Percentiles rank a stretch among this genome's conserved stretches.
These are phyloP conservation scores for Goniomonas avonlea DNA, from an alignment of 78 protist species.

Conservation along the genomic window DNA sequence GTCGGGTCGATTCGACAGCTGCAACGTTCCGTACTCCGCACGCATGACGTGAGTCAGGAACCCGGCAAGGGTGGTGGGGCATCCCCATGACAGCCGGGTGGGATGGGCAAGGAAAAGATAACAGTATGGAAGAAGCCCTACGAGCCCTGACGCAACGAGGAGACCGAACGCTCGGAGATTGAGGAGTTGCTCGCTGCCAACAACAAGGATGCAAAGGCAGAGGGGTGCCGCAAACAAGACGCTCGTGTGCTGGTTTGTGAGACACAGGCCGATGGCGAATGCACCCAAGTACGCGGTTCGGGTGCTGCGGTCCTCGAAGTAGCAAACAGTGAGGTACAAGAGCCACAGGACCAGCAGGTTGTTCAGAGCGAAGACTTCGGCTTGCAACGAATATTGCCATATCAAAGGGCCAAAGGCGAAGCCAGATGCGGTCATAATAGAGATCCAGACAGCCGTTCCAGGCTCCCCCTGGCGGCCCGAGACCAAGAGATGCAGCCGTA, in stretches of 20 bases:
- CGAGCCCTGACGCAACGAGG: too few relatives aligned
- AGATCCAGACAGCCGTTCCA: too few relatives aligned
- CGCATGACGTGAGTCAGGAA: constrained; percentile 57
- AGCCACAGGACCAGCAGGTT: constrained; percentile 41
- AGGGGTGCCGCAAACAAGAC: constrained; percentile 41
- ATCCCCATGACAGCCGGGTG: constrained; percentile 53
- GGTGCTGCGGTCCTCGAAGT: neutral
- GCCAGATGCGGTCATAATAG: too few relatives aligned
- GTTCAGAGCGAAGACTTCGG: constrained; percentile 64
- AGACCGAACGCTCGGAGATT: neutral
- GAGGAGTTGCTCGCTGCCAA: constrained; percentile 29
- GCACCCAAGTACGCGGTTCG: constrained; percentile 30
- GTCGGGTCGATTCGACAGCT: too few relatives aligned
- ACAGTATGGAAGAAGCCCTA: too few relatives aligned
- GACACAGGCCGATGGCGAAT: constrained; percentile 44
- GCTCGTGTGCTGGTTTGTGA: constrained; percentile 71
- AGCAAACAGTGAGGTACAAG: constrained; percentile 1
- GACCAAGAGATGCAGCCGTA: too few relatives aligned
- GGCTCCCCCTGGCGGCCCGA: too few relatives aligned
- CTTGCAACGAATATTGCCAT: constrained; percentile 40
- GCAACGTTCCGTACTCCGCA: constrained; percentile 61
- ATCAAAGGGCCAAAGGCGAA: neutral
- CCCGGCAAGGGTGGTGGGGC: constrained; percentile 30
- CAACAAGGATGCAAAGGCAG: constrained; percentile 44
- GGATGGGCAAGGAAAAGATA: too few relatives aligned